These are phyloP conservation scores for Beta lomatogona DNA, from an alignment of 179 eudicot genomes.

Conservation along the genomic window DNA sequence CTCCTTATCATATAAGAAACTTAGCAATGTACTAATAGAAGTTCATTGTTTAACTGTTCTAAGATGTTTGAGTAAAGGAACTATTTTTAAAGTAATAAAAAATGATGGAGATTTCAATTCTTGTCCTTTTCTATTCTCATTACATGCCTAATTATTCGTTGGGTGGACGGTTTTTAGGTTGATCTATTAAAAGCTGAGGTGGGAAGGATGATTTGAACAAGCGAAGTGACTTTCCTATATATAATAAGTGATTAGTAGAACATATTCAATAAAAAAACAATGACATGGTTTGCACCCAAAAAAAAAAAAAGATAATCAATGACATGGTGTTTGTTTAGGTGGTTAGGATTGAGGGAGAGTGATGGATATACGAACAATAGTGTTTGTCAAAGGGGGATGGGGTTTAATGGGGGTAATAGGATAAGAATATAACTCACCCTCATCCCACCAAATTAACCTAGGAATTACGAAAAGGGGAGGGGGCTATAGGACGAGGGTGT, in stretches of 20 bases:
- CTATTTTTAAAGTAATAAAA: not conserved
- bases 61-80: not conserved
- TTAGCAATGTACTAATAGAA: not conserved
- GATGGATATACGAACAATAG: no score
- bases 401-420: no score
- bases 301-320: no score
- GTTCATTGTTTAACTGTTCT: not conserved
- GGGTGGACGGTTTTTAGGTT: slow-evolving; percentile 6
- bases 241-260: not conserved
- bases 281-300: not conserved
- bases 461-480: no score
- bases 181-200: not conserved
- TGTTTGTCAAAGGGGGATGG: no score
- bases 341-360: no score
- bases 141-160: not conserved
- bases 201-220: not conserved
- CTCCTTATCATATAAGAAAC: not conserved
- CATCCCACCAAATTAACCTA: no score
- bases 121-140: not conserved
- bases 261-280: not conserved
- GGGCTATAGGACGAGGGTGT: no score
- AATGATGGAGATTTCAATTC: not conserved
- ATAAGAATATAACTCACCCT: no score
- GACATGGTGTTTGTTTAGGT: no score
- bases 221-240: not conserved